phyloP scores from a whole-genome alignment of 164 flowering plant species.

The Santalum album region DNA sequence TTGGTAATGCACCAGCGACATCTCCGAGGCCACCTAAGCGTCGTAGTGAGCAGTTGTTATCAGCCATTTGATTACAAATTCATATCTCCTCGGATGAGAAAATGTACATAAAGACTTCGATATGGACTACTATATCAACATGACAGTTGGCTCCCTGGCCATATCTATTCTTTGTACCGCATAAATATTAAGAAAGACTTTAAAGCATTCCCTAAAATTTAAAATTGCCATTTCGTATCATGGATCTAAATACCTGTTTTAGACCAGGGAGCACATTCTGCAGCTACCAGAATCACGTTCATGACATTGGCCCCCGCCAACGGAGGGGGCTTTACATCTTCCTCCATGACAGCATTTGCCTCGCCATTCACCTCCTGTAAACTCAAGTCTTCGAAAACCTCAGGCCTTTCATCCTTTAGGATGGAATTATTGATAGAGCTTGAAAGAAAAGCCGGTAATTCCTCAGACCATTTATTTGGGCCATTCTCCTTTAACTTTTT shows the following conservation, averaged over 20 bases:
- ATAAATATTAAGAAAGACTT: too few relatives aligned
- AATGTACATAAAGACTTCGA: too few relatives aligned
- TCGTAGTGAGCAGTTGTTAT: constrained; percentile 12
- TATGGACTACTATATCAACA: too few relatives aligned
- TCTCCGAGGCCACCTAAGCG: constrained; percentile 94
- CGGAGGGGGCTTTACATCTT: constrained; percentile 58
- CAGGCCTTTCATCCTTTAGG: constrained; percentile 16
- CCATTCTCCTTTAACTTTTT: constrained; percentile 11
- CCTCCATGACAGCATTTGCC: constrained; percentile 15
- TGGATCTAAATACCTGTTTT: constrained; percentile 73
- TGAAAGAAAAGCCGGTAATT: constrained; percentile 26
- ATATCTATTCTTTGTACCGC: too few relatives aligned
- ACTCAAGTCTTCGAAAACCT: constrained; percentile 11
- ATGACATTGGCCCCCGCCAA: constrained; percentile 87
- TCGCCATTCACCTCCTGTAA: constrained; percentile 16
- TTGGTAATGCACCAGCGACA: constrained; percentile 94
- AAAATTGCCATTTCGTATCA: too few relatives aligned
- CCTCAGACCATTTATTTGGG: constrained; percentile 17
- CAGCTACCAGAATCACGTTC: constrained; percentile 87
- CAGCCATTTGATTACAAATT: constrained; percentile 1
- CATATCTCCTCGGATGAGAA: too few relatives aligned
- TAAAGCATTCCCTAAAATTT: too few relatives aligned
- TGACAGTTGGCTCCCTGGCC: too few relatives aligned
- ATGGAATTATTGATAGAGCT: constrained; percentile 14
- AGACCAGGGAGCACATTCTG: constrained; percentile 95